Evolutionary conservation across 176 grass and related monocot species (phyloP), one percentile per base, ranked within the genome.

Genomic region (Eleusine indica): DNA sequence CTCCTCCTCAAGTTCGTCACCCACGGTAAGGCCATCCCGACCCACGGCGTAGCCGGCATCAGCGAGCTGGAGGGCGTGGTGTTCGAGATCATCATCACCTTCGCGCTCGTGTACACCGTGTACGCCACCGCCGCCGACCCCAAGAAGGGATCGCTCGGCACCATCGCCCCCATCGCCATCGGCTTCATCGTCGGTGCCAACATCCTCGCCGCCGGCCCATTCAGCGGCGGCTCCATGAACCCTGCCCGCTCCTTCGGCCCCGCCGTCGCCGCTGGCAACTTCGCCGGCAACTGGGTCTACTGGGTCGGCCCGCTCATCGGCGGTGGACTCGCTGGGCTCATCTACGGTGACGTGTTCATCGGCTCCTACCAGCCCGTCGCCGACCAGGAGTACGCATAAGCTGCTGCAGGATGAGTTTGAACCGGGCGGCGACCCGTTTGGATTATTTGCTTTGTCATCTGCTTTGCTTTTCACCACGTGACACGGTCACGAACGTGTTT

Each of bases 181-280:
- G 95, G 95, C 37, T 97, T 97, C 88, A 97, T 97, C 88, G 95
- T 97, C 66, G 95, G 95, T 18, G 95, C 95, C 38, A 97, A 97
- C 88, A 97, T 97, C 77, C 84, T 97, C 61, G 92, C 95, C 13
- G 95, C 95, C 29, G 95, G 95, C 5, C 95, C 92, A 0, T 97
- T 97, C 92, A 94, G 90, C 70, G 95, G 95, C n/a, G 95, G 95
- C 25, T 97, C 95, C 86, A 97, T 97, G 95, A 97, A 97, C 88
- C 95, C 95, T 0, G 95, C 95, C 9, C 92, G 95, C 70, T 97
- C 92, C 46, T 97, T 97, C 67, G 95, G 92, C 21, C 95, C 92
- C 0, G 95, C 95, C 3, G 95, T 94, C 22, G 92, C 84, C 39
- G 72, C 92, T n/a, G 90, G 90, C 32, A 83, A 94, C 90, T 97